Base-by-base conservation (phyloP, 495 filamentous ascomycete species). In the Penicillium goetzii region DNA sequence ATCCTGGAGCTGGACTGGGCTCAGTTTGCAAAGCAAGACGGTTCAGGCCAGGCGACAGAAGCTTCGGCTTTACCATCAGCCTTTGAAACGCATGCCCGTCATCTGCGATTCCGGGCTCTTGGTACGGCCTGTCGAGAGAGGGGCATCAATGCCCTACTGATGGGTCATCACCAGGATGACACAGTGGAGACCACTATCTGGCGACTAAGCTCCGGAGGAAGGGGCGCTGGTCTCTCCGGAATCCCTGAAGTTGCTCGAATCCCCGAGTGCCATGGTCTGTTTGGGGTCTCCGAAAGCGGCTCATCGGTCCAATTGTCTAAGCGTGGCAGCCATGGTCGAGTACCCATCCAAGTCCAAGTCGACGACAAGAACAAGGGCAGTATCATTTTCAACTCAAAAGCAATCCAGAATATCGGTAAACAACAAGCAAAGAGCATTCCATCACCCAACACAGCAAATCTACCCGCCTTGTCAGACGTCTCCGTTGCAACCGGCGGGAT, bases 101-200 rank as follows among this genome's bases (percentile, higher is more conserved):
- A 74, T 33, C 80, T 90, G 7, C 86, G 95, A 6, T 98, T 92
- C 72, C 86, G 84, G 67, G 80, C 81, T 1, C 68, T 97, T 6
- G 92, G 88, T 5, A 63, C 51, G n/a, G 83, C 82, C 15, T 94
- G 90, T 70, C 69, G 69, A 21, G 67, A 78, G 1, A 43, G 72
- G 7, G 56, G 71, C 0, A 82, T 90, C 28, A 69, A 73, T 25
- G 80, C 84, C 3, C 64, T 97, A 3, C 75, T 97, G 3, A 75
- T 92, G 36, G 94, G 88, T 8, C 94, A 99, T 72, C 94, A 97
- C 73, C 79, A 83, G 63, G 90, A 93, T 70, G 93, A 98, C 71
- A 87, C 90, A 66, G 90, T 91, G 40, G 95, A 99, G 75, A 97
- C 94, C 0, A 83, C 96, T 4, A 71, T 99, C 45, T 88, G 90